Evolutionary conservation across 208 protist species (phyloP).

Genomic region (Crithidia fasciculata): DNA sequence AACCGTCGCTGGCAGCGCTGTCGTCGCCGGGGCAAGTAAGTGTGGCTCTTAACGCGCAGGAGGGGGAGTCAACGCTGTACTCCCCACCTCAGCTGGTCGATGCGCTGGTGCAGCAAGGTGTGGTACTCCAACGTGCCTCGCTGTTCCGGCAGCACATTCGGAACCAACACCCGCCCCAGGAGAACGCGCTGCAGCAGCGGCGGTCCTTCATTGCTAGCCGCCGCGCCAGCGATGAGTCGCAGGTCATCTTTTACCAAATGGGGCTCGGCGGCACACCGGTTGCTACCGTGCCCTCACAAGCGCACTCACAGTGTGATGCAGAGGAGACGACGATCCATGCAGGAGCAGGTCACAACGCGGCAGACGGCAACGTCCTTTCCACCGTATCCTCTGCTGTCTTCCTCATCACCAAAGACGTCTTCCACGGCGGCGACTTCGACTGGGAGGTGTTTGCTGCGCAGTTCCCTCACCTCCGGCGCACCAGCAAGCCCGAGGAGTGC

Average conservation of each 20-base stretch:
- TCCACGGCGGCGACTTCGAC: constrained; percentile 16
- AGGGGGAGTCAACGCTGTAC: constrained; percentile 98
- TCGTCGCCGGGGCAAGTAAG: not conserved
- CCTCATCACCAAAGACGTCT: constrained; percentile 30
- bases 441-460: constrained; percentile 10
- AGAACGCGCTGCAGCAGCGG: not conserved
- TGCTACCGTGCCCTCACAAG: too few relatives aligned
- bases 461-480: constrained; percentile 25
- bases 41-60: constrained; percentile 39
- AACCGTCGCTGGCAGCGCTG: not conserved
- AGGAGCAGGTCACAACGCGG: too few relatives aligned
- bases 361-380: not conserved
- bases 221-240: constrained; percentile 27
- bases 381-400: constrained; percentile 17
- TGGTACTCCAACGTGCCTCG: constrained; percentile 5
- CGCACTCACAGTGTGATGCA: too few relatives aligned
- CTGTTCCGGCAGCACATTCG: constrained; percentile 3
- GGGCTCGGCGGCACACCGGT: not conserved
- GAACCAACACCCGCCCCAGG: not conserved
- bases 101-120: not conserved
- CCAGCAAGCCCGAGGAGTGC: constrained; percentile 55
- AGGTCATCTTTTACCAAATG: constrained; percentile 37
- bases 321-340: too few relatives aligned
- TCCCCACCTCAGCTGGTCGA: constrained; percentile 98
- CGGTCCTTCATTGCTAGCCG: not conserved